phyloP scores from a whole-genome alignment of 345 rosid genomes.

The Geranium rotundifolium region DNA sequence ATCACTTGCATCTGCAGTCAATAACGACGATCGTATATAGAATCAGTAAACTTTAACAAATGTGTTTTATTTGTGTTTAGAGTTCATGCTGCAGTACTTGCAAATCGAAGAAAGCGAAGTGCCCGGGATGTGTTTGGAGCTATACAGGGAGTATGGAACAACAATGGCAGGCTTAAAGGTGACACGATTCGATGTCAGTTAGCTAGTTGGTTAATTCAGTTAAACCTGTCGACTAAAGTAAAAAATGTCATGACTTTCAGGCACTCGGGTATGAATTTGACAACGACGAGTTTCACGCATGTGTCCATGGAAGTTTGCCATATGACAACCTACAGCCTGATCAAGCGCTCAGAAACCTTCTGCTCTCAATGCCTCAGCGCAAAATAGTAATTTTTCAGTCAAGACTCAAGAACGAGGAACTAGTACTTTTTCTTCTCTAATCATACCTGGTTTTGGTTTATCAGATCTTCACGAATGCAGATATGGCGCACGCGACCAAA shows the following conservation, averaged over 20 bases:
- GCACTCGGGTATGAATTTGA: conserved; percentile 75
- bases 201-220: background rate
- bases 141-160: conserved; percentile 83
- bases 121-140: conserved; percentile 75
- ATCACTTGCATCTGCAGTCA: background rate
- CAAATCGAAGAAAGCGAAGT: conserved; percentile 69
- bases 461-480: conserved; percentile 80
- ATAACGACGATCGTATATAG: background rate
- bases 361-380: conserved; percentile 68
- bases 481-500: conserved; percentile 40
- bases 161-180: conserved; percentile 98
- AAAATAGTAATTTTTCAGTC: conserved; percentile 45
- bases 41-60: background rate
- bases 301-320: conserved; percentile 72
- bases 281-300: conserved; percentile 73
- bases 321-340: conserved; percentile 69
- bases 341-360: conserved; percentile 56
- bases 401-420: background rate
- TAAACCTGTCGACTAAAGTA: background rate
- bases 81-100: conserved; percentile 60
- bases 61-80: conserved; percentile 25
- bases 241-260: conserved; percentile 23
- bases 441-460: background rate
- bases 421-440: too few relatives aligned
- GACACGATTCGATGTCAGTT: background rate